A percentile compares a stretch with the other conserved stretches of the same genome.
These are phyloP conservation scores for Daedalea quercina DNA, from an alignment of 768 basidiomycete genomes.

Conservation along the genomic window DNA sequence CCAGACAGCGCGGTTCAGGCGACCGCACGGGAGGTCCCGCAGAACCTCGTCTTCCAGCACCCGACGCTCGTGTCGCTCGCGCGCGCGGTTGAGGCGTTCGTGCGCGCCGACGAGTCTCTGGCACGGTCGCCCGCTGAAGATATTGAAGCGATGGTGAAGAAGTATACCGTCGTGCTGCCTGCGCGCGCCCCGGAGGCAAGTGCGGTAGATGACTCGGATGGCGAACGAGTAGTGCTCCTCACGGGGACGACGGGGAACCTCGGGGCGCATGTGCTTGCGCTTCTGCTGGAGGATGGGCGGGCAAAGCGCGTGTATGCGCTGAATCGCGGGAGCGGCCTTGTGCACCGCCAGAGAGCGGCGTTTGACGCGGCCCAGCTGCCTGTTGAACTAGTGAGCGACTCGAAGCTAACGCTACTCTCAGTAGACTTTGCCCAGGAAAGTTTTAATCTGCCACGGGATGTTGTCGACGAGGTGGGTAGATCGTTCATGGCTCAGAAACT, in stretches of 20 bases:
- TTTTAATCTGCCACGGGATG: constrained; percentile 12
- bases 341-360: constrained; percentile 10
- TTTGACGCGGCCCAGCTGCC: constrained; percentile 13
- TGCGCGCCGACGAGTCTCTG: constrained; percentile 11
- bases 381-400: constrained; percentile 3
- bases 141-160: constrained; percentile 30
- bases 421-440: constrained; percentile 14
- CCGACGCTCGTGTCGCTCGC: constrained; percentile 12
- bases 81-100: background rate
- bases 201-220: background rate
- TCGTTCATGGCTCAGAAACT: background rate
- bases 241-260: constrained; percentile 29
- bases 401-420: constrained; percentile 11
- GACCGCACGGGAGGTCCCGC: constrained; percentile 1
- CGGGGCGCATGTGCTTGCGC: constrained; percentile 21
- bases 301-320: constrained; percentile 21
- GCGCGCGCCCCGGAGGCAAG: background rate
- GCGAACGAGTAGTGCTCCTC: constrained; percentile 21
- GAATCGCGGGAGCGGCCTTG: constrained; percentile 14
- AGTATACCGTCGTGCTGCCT: constrained; percentile 25
- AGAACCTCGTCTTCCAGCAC: constrained; percentile 12
- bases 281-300: constrained; percentile 11
- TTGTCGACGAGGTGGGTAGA: constrained; percentile 12
- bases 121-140: constrained; percentile 7
- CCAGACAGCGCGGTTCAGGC: constrained; percentile 1